Conservation (phyloP, 2,329 filamentous ascomycete genomes). For the Clathrospora elynae region DNA sequence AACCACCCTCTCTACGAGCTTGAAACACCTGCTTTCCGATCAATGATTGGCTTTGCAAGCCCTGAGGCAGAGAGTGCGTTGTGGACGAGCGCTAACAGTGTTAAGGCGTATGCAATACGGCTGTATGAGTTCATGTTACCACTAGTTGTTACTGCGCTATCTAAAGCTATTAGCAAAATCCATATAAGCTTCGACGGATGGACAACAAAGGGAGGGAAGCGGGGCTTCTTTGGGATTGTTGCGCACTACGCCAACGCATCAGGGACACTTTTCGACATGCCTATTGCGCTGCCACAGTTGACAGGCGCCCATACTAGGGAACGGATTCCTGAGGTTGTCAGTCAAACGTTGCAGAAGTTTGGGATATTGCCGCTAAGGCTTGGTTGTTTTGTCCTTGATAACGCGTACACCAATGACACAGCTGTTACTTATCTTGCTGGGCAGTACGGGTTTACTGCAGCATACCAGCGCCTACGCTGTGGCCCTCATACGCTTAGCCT, state of each 20-base stretch:
- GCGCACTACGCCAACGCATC: conserved; percentile 2
- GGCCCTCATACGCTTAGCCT: conserved; percentile 2
- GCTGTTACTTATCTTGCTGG: background rate
- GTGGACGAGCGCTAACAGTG: background rate
- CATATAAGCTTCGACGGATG: conserved; percentile 6
- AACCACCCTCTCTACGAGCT: conserved; percentile 1
- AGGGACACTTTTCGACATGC: conserved; percentile 1
- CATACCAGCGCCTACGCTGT: conserved; percentile 1
- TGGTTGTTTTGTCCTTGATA: conserved; percentile 9
- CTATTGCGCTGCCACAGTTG: conserved; percentile 7
- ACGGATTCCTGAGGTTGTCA: conserved; percentile 5
- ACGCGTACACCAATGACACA: background rate
- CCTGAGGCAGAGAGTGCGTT: background rate
- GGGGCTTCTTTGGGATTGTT: conserved; percentile 3
- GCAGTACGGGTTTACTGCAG: background rate
- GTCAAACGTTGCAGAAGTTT: background rate
- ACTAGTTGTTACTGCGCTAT: background rate
- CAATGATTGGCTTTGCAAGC: background rate
- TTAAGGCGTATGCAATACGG: background rate
- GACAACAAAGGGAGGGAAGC: conserved; percentile 11
- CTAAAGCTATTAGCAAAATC: conserved; percentile 9
- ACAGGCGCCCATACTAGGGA: conserved; percentile 3
- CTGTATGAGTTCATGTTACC: background rate
- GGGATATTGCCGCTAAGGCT: background rate
- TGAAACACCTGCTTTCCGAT: conserved; percentile 1